Evolutionary conservation across 2,329 filamentous ascomycete species (phyloP).

Genomic region (Malbranchea cinnamomea): DNA sequence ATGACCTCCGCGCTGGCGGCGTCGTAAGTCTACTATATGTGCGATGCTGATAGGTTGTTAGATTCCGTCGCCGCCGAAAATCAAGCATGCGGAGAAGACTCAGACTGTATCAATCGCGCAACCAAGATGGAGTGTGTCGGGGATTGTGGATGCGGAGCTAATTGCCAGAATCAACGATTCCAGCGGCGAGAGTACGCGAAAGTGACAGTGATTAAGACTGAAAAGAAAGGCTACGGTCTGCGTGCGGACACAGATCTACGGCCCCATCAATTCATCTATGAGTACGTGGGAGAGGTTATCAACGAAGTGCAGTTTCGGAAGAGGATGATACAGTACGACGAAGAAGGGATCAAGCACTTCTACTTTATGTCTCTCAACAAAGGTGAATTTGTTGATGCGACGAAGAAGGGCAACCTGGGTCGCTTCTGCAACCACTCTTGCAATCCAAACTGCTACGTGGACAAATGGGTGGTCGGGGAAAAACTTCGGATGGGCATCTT

Average conservation of each 20-base stretch:
- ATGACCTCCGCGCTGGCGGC: neutral
- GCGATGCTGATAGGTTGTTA: slow-evolving; percentile 14
- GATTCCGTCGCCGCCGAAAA: slow-evolving; percentile 44
- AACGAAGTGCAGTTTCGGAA: slow-evolving; percentile 78
- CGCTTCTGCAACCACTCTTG: slow-evolving; percentile 99
- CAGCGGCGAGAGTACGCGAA: slow-evolving; percentile 77
- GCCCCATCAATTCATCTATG: slow-evolving; percentile 84
- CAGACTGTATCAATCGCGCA: slow-evolving; percentile 94
- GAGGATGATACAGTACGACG: slow-evolving; percentile 84
- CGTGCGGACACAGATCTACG: slow-evolving; percentile 64
- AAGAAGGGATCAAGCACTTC: slow-evolving; percentile 96
- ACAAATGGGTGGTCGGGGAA: slow-evolving; percentile 97
- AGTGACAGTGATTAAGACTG: slow-evolving; percentile 91
- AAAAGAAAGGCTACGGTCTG: slow-evolving; percentile 92
- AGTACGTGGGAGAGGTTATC: slow-evolving; percentile 97
- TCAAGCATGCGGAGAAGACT: slow-evolving; percentile 83
- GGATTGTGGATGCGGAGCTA: slow-evolving; percentile 72
- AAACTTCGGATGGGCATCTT: slow-evolving; percentile 99
- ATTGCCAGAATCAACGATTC: slow-evolving; percentile 91
- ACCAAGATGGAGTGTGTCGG: slow-evolving; percentile 94
- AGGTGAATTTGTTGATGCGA: slow-evolving; percentile 93
- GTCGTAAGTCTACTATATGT: neutral
- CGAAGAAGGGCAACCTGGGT: slow-evolving; percentile 87
- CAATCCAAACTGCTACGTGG: slow-evolving; percentile 96
- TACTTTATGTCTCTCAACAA: slow-evolving; percentile 99